These are phyloP conservation scores for Noccaea bulbosa DNA, from an alignment of 345 rosid species.

Conservation along the genomic window DNA sequence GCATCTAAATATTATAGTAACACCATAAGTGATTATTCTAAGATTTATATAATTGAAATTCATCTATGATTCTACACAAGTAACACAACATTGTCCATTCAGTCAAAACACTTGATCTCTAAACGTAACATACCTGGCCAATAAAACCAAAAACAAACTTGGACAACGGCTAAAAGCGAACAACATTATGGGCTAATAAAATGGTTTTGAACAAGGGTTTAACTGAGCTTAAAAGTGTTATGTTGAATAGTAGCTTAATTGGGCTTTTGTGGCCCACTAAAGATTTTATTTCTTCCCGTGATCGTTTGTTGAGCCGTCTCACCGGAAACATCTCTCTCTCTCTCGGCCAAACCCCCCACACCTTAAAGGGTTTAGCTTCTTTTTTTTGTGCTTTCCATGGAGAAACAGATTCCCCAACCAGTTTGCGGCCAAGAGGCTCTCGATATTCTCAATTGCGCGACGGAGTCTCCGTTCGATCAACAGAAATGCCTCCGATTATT, in stretches of 20 bases:
- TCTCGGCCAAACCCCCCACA: slow-evolving; percentile 1
- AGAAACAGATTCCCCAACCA: slow-evolving; percentile 47
- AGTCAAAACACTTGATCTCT: no score
- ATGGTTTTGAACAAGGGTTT: neutral
- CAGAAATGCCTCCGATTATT: slow-evolving; percentile 64
- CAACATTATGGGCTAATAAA: neutral
- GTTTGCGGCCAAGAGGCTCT: slow-evolving; percentile 75
- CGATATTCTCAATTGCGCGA: slow-evolving; percentile 80
- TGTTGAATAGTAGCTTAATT: neutral
- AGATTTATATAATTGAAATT: no score
- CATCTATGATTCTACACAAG: no score
- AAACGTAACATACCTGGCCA: no score
- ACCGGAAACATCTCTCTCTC: slow-evolving; percentile 13
- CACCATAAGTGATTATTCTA: no score
- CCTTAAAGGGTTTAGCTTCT: slow-evolving; percentile 23
- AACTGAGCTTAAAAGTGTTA: neutral
- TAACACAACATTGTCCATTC: no score
- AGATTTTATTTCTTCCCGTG: neutral
- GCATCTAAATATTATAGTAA: no score
- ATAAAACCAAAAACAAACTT: no score
- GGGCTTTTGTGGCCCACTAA: slow-evolving; percentile 23
- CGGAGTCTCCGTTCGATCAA: slow-evolving; percentile 65
- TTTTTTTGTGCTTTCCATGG: slow-evolving; percentile 38
- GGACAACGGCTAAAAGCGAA: neutral
- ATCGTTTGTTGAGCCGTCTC: slow-evolving; percentile 9